A percentile compares a stretch with the other conserved stretches of the same genome.
Evolutionary conservation across 192 early-diverging fungal species (phyloP).

Genomic region (Podila epigama): DNA sequence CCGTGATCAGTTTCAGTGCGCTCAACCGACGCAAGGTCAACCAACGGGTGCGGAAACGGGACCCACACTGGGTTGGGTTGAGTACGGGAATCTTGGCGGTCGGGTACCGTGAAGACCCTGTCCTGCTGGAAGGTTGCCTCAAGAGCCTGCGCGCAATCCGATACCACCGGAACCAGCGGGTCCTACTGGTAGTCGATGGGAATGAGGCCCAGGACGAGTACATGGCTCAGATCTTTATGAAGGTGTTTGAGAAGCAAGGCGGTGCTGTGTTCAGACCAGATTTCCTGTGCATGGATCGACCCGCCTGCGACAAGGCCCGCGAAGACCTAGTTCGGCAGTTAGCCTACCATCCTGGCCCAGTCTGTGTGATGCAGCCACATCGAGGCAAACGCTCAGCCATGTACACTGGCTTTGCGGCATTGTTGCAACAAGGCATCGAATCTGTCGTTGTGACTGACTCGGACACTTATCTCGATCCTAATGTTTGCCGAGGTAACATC

Average conservation of each 20-base stretch:
- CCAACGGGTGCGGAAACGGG: neutral
- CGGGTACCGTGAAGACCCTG: neutral
- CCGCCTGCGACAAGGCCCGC: neutral
- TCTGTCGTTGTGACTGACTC: constrained; percentile 62
- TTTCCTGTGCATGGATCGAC: constrained; percentile 2
- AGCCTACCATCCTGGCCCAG: neutral
- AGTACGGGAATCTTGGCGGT: constrained; percentile 3
- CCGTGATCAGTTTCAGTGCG: neutral
- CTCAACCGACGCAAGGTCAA: neutral
- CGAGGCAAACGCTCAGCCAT: constrained; percentile 54
- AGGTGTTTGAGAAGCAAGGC: constrained; percentile 3
- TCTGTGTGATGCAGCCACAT: constrained; percentile 52
- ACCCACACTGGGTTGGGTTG: constrained; percentile 2
- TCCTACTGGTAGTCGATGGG: neutral
- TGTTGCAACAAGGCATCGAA: constrained; percentile 43
- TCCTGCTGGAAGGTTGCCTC: neutral
- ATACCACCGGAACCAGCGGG: constrained; percentile 2
- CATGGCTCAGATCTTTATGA: constrained; percentile 5
- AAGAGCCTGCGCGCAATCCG: constrained; percentile 3
- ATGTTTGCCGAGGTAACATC: constrained; percentile 11
- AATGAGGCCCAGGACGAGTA: constrained; percentile 1
- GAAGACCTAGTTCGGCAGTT: constrained; percentile 1
- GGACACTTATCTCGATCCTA: constrained; percentile 58
- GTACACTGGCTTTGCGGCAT: constrained; percentile 52
- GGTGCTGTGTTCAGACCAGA: neutral